phyloP scores from a whole-genome alignment of 768 basidiomycete genomes.

The Gymnopilus junonius region DNA sequence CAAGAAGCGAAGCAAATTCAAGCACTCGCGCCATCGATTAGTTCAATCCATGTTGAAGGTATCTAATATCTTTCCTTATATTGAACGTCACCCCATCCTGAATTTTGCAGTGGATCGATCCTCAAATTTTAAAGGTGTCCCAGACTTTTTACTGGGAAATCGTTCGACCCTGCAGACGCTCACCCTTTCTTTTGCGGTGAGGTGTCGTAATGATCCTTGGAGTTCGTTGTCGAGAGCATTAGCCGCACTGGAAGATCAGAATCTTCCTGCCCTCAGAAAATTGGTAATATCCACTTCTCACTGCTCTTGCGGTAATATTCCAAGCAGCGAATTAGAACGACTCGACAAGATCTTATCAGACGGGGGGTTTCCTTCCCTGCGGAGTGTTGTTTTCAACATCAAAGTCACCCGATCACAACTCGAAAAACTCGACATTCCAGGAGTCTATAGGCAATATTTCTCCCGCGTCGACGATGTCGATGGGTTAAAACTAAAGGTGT shows the following conservation, averaged over 20 bases:
- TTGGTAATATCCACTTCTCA: neutral
- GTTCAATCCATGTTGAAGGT: neutral
- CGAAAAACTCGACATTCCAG: neutral
- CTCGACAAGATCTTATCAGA: neutral
- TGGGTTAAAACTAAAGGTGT: neutral
- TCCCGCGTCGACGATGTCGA: neutral
- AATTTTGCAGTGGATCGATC: neutral
- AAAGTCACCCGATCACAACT: neutral
- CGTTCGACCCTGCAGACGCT: neutral
- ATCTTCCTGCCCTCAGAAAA: neutral
- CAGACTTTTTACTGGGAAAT: neutral
- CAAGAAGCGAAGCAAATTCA: neutral
- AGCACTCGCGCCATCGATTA: neutral
- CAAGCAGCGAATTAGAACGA: neutral
- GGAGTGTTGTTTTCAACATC: neutral
- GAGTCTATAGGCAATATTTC: neutral
- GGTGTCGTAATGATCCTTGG: neutral
- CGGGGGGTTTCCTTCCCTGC: neutral
- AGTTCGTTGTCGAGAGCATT: neutral
- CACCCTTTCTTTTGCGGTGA: neutral
- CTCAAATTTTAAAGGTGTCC: neutral
- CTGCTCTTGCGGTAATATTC: neutral
- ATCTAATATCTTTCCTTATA: neutral
- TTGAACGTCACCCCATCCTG: neutral
- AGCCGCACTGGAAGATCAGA: neutral